A percentile compares a stretch with the other conserved stretches of the same genome.
Conservation (phyloP, 768 basidiomycete genomes). For the Boletellus emodensis region DNA sequence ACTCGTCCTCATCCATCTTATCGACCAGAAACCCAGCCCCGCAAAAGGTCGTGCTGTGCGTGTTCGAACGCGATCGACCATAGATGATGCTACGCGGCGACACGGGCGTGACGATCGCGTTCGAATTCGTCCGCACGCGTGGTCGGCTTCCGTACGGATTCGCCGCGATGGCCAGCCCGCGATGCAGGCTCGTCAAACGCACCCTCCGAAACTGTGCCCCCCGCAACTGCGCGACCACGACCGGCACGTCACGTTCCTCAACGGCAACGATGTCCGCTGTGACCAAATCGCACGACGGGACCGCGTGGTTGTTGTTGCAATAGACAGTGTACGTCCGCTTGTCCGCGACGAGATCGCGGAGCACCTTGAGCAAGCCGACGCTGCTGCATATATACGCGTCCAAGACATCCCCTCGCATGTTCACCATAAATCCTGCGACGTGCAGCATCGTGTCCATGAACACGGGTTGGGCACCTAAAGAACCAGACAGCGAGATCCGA, state of each 20-base stretch:
- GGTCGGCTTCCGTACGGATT: conserved; percentile 7
- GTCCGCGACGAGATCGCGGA: conserved; percentile 41
- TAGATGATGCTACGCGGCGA: conserved; percentile 29
- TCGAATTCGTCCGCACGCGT: conserved; percentile 25
- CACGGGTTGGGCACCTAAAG: conserved; percentile 47
- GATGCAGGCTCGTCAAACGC: conserved; percentile 46
- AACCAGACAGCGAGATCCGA: conserved; percentile 39
- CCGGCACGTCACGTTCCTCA: conserved; percentile 30
- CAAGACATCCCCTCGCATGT: conserved; percentile 45
- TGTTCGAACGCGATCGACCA: conserved; percentile 27
- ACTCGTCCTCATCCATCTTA: conserved; percentile 6
- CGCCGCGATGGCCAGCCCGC: conserved; percentile 38
- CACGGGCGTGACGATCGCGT: conserved; percentile 23
- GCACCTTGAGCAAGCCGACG: conserved; percentile 45
- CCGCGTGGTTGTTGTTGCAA: conserved; percentile 42
- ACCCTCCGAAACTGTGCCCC: conserved; percentile 59
- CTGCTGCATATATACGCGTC: conserved; percentile 64
- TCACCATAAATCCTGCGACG: conserved; percentile 66
- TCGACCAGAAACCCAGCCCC: conserved; percentile 1
- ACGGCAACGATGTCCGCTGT: conserved; percentile 52
- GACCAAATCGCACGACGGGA: conserved; percentile 43
- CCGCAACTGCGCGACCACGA: conserved; percentile 53
- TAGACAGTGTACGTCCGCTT: conserved; percentile 47
- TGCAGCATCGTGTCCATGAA: conserved; percentile 69
- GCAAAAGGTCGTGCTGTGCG: conserved; percentile 13